Percentiles rank a stretch among this genome's conserved stretches.
phyloP scores from a whole-genome alignment of 2,329 filamentous ascomycete species.

The Microsporum ferrugineum region DNA sequence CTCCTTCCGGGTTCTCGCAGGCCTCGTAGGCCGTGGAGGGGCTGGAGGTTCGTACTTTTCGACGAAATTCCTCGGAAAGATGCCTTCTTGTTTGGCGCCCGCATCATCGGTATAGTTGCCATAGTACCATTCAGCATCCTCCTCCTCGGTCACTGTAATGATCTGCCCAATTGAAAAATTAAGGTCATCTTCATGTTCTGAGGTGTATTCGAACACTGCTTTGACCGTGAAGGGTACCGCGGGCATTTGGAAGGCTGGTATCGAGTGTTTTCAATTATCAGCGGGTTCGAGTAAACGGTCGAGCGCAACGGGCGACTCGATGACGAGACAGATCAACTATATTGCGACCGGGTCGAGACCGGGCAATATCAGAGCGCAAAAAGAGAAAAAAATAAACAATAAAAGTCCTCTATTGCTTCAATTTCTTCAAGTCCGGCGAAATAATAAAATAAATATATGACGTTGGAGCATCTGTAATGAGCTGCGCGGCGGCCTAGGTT shows the following conservation, averaged over 20 bases:
- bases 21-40: conserved; percentile 70
- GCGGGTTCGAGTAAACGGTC: background rate
- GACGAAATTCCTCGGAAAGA: conserved; percentile 95
- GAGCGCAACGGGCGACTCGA: background rate
- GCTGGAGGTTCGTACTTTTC: conserved; percentile 88
- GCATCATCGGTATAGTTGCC: conserved; percentile 72
- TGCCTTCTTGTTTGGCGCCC: conserved; percentile 66
- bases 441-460: background rate
- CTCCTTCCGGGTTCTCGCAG: conserved; percentile 57
- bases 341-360: background rate
- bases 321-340: background rate
- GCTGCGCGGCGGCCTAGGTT: background rate
- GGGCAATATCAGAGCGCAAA: background rate
- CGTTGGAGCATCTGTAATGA: background rate
- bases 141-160: conserved; percentile 84
- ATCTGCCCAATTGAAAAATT: conserved; percentile 75
- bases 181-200: conserved; percentile 88
- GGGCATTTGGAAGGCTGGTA: conserved; percentile 48
- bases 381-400: background rate
- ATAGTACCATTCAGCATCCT: conserved; percentile 87
- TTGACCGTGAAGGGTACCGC: conserved; percentile 77
- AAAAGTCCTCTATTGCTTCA: background rate
- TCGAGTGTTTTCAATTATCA: background rate
- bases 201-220: conserved; percentile 88
- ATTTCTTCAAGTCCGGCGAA: background rate